A percentile compares a stretch with the other conserved stretches of the same genome.
These are phyloP conservation scores for Lobosporangium transversale DNA, from an alignment of 192 early-diverging fungal genomes.

Conservation along the genomic window DNA sequence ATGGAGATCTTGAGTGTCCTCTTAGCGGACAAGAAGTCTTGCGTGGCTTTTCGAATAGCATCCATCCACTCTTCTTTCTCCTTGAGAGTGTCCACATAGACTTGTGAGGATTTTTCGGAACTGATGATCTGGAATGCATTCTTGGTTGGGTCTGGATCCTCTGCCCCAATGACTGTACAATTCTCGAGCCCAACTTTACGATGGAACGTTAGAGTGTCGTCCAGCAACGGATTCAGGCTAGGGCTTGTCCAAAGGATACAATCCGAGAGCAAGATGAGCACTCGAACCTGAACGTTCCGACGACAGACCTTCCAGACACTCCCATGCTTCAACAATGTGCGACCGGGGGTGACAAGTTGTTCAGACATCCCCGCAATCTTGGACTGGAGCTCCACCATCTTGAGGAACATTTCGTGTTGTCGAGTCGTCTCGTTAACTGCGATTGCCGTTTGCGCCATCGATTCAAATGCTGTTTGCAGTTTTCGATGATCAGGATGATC, in stretches of 20 bases:
- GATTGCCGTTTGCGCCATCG: slow-evolving; percentile 74
- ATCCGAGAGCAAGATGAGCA: slow-evolving; percentile 82
- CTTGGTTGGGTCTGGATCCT: slow-evolving; percentile 61
- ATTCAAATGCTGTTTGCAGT: slow-evolving; percentile 70
- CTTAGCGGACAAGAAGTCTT: slow-evolving; percentile 64
- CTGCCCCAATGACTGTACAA: slow-evolving; percentile 58
- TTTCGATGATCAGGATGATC: slow-evolving; percentile 79
- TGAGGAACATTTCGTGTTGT: slow-evolving; percentile 78
- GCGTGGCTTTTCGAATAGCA: slow-evolving; percentile 66
- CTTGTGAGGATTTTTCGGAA: slow-evolving; percentile 82
- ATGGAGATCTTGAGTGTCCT: slow-evolving; percentile 66
- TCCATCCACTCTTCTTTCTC: slow-evolving; percentile 75
- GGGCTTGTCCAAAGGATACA: slow-evolving; percentile 79
- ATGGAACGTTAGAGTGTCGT: slow-evolving; percentile 73
- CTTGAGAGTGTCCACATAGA: slow-evolving; percentile 65
- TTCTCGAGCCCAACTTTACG: slow-evolving; percentile 76
- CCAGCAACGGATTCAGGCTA: slow-evolving; percentile 60
- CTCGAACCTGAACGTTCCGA: slow-evolving; percentile 74
- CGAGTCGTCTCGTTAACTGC: slow-evolving; percentile 86
- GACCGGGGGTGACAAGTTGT: slow-evolving; percentile 74
- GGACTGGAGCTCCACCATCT: slow-evolving; percentile 77
- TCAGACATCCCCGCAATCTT: slow-evolving; percentile 71
- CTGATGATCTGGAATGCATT: slow-evolving; percentile 84
- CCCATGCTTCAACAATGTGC: slow-evolving; percentile 72
- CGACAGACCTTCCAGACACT: slow-evolving; percentile 80